Base-by-base conservation (phyloP, 306 rosid species). In the Lathyrus oleraceus region DNA sequence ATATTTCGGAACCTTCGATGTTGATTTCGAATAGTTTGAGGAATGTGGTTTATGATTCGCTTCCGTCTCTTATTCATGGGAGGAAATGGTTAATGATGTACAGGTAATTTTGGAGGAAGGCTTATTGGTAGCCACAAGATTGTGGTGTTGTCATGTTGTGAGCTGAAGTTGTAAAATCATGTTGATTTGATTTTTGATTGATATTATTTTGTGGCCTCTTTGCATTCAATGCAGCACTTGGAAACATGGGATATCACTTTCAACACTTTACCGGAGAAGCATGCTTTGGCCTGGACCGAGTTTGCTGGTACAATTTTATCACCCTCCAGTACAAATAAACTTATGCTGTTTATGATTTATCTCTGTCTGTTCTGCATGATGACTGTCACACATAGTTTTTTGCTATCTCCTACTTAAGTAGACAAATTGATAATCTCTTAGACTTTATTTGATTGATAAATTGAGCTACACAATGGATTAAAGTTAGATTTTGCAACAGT, bases 211-310 rank as follows among this genome's bases (percentile, higher is more conserved):
- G 17, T 43, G 16, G 59, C 16, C 32, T 38, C 10, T 64, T 36
- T 65, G 48, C 28, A 45, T 75, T 42, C 71, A 60, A 15, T 82
- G 85, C 76, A 93, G 98, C 77, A 90, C 98, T 25, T 85, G 91
- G 96, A 88, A 90, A 85, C 92, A 93, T 78, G 97, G 96, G 21
- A 84, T 88, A 81, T 88, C 96, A 57, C 91, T 93, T 75, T 80
- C 91, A 74, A 94, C 95, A 1, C 89, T 90, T 28, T 94, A 88
- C 72, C 76, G 96, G 70, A 85, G 94, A 71, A 94, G 98, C 80
- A 80, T 81, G 90, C 80, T 90, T 71, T 94, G 87, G 87, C 89
- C 97, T 53, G 98, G 98, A 74, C 79, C 75, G 47, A 94, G 96
- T 82, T 85, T 94, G 85, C 85, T 93, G 97, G 97, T 93, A 85